These are phyloP conservation scores for Alternaria viburni DNA, from an alignment of 2,329 filamentous ascomycete species.

Conservation along the genomic window DNA sequence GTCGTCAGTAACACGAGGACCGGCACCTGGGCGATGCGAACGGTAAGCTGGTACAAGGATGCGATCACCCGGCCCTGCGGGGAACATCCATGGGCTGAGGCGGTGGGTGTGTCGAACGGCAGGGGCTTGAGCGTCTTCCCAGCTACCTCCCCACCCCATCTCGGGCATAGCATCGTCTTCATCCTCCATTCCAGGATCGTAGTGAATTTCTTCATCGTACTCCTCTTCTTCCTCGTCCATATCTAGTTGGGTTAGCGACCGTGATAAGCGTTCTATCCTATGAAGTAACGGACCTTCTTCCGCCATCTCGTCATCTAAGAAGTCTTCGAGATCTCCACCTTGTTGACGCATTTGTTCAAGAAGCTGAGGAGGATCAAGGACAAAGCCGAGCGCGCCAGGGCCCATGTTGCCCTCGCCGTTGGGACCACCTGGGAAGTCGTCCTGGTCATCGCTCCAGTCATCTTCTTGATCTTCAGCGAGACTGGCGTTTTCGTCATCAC, in stretches of 20 bases:
- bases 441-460: slow-evolving; percentile 56
- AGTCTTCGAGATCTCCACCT: slow-evolving; percentile 56
- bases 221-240: slow-evolving; percentile 72
- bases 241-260: slow-evolving; percentile 50
- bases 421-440: slow-evolving; percentile 49
- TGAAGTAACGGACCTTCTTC: slow-evolving; percentile 62
- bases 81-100: slow-evolving; percentile 65
- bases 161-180: slow-evolving; percentile 52
- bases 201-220: slow-evolving; percentile 69
- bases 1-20: slow-evolving; percentile 71
- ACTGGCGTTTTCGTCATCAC: slow-evolving; percentile 56
- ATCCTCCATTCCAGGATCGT: slow-evolving; percentile 58
- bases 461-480: slow-evolving; percentile 49
- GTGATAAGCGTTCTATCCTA: not conserved
- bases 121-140: slow-evolving; percentile 53
- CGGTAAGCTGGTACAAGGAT: slow-evolving; percentile 55
- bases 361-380: slow-evolving; percentile 45
- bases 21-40: slow-evolving; percentile 60
- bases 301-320: slow-evolving; percentile 64
- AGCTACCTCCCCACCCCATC: slow-evolving; percentile 60
- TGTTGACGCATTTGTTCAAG: slow-evolving; percentile 50
- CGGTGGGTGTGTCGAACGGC: slow-evolving; percentile 58
- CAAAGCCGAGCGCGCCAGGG: slow-evolving; percentile 45
- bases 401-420: slow-evolving; percentile 63
- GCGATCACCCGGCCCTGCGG: slow-evolving; percentile 58